Base-by-base conservation (phyloP, 768 basidiomycete species). In the Tulasnella sp. region DNA sequence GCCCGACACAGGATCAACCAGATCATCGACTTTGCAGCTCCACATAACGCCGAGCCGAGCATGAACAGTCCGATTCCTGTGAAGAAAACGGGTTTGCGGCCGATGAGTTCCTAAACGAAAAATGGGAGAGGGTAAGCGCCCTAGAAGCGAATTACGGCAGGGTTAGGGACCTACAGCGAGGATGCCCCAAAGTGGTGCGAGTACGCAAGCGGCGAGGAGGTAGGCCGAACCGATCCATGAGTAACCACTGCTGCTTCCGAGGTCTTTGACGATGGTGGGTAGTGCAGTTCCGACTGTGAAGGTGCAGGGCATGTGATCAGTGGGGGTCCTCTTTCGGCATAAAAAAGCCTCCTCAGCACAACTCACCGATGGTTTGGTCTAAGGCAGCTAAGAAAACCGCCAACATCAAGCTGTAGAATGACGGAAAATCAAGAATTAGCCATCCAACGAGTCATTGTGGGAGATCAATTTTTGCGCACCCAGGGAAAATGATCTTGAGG, bases 1-100 rank as follows among this genome's bases (percentile, higher is more conserved):
- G 90, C 92, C 75, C 92, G 86, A 52, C 85, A 86, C 0, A 90
- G 83, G 39, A 92, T 87, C 17, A 95, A 81, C 92, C 90, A 91
- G 2, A 81, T 84, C 86, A 94, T 89, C 71, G 69, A 87, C 78
- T 94, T 89, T 0, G 92, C 91, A 0, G 90, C 89, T 16, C 92
- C 92, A 75, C 90, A 93, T 69, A 94, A 80, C 1, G 90, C 91
- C 6, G 90, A 91, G 26, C 90, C 91, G 75, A 92, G 80, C 80
- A 94, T 78, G 79, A 94, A 95, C 4, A 88, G 78, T 26, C 82
- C 11, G 42, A 95, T 90, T 5, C 85, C 85, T 0, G 85, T 75
- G 75, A 89, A 91, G 0, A 94, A 82, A 26, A 92, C 81, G 0
- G 87, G 87, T 77, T 94, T 94, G 34, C 91, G 83, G 12, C 88